These are phyloP conservation scores for Helotiales sp. DNA, from an alignment of 2,329 filamentous ascomycete species.

Conservation along the genomic window DNA sequence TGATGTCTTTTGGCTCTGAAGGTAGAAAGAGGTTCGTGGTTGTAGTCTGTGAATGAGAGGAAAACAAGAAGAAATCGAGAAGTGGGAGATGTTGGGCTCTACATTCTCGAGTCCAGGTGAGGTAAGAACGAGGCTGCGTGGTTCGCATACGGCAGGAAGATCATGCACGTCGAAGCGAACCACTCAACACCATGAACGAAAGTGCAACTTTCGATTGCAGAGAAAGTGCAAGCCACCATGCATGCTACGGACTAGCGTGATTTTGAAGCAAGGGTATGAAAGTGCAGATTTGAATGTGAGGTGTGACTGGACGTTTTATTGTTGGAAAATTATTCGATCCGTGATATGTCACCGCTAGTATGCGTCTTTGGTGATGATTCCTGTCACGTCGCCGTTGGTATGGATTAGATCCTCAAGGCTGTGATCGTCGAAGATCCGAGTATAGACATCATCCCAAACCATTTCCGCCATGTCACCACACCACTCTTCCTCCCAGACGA, in stretches of 20 bases:
- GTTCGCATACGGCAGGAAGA: too few relatives aligned
- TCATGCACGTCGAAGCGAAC: neutral
- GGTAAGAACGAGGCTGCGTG: neutral
- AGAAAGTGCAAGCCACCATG: neutral
- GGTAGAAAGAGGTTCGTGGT: too few relatives aligned
- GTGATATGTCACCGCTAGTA: too few relatives aligned
- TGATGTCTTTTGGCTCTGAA: too few relatives aligned
- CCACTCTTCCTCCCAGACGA: constrained; percentile 16
- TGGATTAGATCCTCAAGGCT: neutral
- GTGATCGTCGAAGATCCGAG: neutral
- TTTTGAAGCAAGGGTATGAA: neutral
- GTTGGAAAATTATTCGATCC: too few relatives aligned
- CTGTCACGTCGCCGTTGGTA: neutral
- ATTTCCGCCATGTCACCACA: neutral
- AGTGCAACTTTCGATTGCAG: neutral
- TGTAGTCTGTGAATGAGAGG: neutral
- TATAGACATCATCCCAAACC: constrained; percentile 8
- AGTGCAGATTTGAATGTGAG: neutral
- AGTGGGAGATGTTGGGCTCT: neutral
- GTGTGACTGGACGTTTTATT: too few relatives aligned
- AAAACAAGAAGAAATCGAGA: neutral
- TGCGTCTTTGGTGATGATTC: too few relatives aligned
- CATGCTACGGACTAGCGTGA: neutral
- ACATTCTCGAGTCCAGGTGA: neutral
- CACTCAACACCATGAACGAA: neutral